phyloP scores from a whole-genome alignment of 2,329 filamentous ascomycete genomes.

The Phyllosticta citriasiana region DNA sequence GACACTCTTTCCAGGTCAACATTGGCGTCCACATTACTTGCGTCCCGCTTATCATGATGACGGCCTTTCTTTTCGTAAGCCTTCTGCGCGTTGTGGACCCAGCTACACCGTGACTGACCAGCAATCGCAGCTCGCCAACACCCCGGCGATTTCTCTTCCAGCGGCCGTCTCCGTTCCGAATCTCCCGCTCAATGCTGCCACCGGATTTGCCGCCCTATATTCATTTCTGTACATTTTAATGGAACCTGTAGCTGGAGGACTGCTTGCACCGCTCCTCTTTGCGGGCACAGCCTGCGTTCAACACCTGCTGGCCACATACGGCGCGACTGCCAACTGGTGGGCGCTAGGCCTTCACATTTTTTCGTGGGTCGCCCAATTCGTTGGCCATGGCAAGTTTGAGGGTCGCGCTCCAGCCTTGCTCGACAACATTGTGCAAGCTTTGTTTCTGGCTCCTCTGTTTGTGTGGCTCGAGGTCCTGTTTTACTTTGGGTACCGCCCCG shows the following conservation, averaged over 20 bases:
- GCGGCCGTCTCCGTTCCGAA: constrained; percentile 44
- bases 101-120: neutral
- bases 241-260: constrained; percentile 80
- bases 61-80: constrained; percentile 61
- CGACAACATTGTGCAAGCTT: constrained; percentile 82
- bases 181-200: constrained; percentile 51
- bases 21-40: constrained; percentile 70
- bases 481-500: constrained; percentile 77
- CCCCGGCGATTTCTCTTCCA: constrained; percentile 44
- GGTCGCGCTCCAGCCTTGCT: constrained; percentile 77
- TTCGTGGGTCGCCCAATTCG: constrained; percentile 80
- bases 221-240: constrained; percentile 77
- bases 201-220: constrained; percentile 52
- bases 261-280: constrained; percentile 67
- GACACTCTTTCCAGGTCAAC: constrained; percentile 48
- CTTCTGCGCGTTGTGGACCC: neutral
- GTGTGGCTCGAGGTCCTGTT: constrained; percentile 96
- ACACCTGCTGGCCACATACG: constrained; percentile 57
- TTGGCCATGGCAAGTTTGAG: constrained; percentile 86
- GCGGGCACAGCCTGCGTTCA: constrained; percentile 66
- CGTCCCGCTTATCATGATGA: constrained; percentile 65
- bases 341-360: constrained; percentile 53
- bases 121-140: constrained; percentile 44
- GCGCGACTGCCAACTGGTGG: constrained; percentile 50
- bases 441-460: constrained; percentile 90